phyloP scores from a whole-genome alignment of 1,139 yeast genomes.

The Nadsonia starkeyi-henricii region DNA sequence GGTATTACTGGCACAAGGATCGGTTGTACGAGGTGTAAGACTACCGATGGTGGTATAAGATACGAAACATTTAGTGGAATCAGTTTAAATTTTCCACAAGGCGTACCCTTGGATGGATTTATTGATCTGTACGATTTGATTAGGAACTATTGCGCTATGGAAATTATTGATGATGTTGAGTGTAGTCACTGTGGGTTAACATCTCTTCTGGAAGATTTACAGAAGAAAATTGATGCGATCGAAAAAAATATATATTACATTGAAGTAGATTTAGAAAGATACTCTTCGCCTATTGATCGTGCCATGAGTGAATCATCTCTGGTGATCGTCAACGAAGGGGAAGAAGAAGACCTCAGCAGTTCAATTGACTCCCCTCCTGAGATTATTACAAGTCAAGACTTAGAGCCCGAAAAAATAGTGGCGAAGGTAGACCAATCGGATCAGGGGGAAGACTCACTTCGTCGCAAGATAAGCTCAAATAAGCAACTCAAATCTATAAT shows the following conservation, averaged over 20 bases:
- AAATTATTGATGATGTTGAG: neutral
- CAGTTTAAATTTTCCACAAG: neutral
- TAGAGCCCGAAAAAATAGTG: neutral
- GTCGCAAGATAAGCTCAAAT: neutral
- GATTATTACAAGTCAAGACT: neutral
- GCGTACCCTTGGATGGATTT: neutral
- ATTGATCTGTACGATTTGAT: neutral
- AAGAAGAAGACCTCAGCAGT: neutral
- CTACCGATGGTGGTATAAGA: neutral
- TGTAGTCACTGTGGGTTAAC: neutral
- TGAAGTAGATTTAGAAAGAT: neutral
- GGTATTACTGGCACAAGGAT: neutral
- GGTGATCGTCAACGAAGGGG: neutral
- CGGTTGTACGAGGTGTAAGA: neutral
- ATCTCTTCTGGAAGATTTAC: neutral
- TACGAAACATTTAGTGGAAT: neutral
- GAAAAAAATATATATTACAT: neutral
- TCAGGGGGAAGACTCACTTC: neutral
- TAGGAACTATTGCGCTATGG: neutral
- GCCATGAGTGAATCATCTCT: neutral
- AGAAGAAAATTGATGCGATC: constrained; percentile 1
- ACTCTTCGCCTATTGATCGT: neutral
- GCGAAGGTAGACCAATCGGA: too few species aligned
- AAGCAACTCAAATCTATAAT: neutral
- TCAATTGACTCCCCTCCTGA: neutral